Evolutionary conservation across 768 basidiomycete species (phyloP), one percentile per base, ranked within the genome.

Genomic region (Chiua virens): DNA sequence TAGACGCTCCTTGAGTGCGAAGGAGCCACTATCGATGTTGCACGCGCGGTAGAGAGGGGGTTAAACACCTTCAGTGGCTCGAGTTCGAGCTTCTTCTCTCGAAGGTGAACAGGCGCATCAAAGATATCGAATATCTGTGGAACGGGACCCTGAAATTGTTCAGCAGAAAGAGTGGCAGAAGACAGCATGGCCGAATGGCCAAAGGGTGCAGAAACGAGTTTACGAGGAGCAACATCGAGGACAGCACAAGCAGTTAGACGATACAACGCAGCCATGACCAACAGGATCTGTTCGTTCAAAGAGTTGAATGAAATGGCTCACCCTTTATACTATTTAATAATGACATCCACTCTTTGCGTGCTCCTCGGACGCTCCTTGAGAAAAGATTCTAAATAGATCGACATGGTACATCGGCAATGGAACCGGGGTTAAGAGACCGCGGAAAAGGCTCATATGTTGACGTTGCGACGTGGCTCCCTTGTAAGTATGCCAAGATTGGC

Each of bases 41-140:
- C 39, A 43, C 30, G 52, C 41, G 45, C 22, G 13, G 39, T 42
- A 25, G 53, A 45, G 42, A 44, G 28, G 34, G 35, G 14, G 36
- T 47, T 45, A 20, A 50, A 28, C 32, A 53, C 28, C 8, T 55
- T 35, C 8, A 59, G 50, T 42, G 57, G 35, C 47, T 60, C 39
- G 45, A 67, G 42, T 58, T 67, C 50, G 47, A 58, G 52, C 52
- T 58, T 66, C 27, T 67, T 72, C 53, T 73, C 73, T 18, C 71
- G 68, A 20, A 77, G 71, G 27, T 64, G 65, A 30, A 65, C 63
- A 1, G 79, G 76, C 23, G 72, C 79, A 51, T 81, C 79, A 58
- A 79, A 79, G 51, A 82, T 79, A 60, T 81, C 79, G 53, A 76
- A 73, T 42, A 78, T 76, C 38, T 67, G 68, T 11, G 65, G 64